Conservation (phyloP, 768 basidiomycete genomes). For the Steccherinum ochraceum region DNA sequence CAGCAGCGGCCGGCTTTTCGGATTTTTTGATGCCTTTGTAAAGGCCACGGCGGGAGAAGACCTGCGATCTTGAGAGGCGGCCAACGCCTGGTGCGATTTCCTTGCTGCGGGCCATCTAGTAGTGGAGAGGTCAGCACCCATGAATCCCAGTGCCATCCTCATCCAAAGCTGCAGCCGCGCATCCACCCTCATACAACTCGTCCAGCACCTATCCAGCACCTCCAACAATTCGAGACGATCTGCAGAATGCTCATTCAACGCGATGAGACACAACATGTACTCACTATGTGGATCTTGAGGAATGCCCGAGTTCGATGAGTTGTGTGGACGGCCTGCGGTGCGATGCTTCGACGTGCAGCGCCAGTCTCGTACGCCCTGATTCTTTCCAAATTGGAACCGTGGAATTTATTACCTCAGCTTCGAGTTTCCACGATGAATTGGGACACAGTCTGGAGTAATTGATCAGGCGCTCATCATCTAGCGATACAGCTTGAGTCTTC, state of each 20-base stretch:
- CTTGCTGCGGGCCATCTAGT: conserved; percentile 78
- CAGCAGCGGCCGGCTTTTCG: conserved; percentile 53
- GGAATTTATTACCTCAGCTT: too few species aligned
- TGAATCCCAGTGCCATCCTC: conserved; percentile 7
- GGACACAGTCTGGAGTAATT: too few species aligned
- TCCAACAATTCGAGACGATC: conserved; percentile 8
- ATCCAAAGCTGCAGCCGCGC: conserved; percentile 27
- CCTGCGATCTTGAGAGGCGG: conserved; percentile 77
- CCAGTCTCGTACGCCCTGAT: conserved; percentile 2
- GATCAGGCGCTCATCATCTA: too few species aligned
- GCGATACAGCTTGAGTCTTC: too few species aligned
- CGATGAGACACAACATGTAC: conserved; percentile 21
- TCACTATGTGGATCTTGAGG: conserved; percentile 42
- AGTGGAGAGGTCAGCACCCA: too few species aligned
- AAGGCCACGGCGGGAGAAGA: conserved; percentile 73
- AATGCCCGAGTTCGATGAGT: conserved; percentile 4
- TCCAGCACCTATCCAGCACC: conserved; percentile 5
- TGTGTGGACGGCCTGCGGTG: conserved; percentile 18
- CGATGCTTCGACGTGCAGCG: conserved; percentile 14
- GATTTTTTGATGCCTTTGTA: conserved; percentile 83
- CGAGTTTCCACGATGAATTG: too few species aligned
- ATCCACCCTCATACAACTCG: conserved; percentile 20
- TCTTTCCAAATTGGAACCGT: background rate
- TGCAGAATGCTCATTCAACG: conserved; percentile 9
- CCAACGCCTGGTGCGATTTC: conserved; percentile 79